Percentiles rank a stretch among this genome's conserved stretches.
Evolutionary conservation across 352 stramenopile species (phyloP).

Genomic region (Globisporangium canariense): DNA sequence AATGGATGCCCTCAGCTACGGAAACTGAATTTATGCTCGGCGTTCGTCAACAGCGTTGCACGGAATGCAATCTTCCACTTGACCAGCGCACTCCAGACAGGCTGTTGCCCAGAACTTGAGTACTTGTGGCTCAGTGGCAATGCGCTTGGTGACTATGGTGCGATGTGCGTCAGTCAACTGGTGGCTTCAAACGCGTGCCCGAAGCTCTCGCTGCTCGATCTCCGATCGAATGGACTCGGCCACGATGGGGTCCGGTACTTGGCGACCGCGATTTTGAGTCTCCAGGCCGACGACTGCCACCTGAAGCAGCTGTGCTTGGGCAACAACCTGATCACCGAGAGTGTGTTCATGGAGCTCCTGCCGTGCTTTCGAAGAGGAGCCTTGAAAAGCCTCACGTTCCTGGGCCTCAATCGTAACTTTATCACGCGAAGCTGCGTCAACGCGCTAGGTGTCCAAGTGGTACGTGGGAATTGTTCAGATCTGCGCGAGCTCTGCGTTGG

Average conservation of each 20-base stretch:
- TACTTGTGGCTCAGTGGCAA: constrained; percentile 25
- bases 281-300: background rate
- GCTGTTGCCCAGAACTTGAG: constrained; percentile 15
- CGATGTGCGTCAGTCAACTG: constrained; percentile 16
- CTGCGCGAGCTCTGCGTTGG: constrained; percentile 28
- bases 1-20: constrained; percentile 13
- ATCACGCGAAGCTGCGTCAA: constrained; percentile 18
- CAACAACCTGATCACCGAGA: constrained; percentile 23
- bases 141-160: constrained; percentile 25
- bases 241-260: constrained; percentile 23
- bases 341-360: constrained; percentile 13
- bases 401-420: constrained; percentile 31
- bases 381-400: constrained; percentile 18
- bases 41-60: constrained; percentile 23
- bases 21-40: constrained; percentile 18
- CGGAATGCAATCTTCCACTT: constrained; percentile 22
- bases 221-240: constrained; percentile 28
- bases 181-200: constrained; percentile 12
- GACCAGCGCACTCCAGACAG: constrained; percentile 13
- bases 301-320: constrained; percentile 25
- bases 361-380: constrained; percentile 7
- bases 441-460: constrained; percentile 13
- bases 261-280: constrained; percentile 3
- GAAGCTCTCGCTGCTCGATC: constrained; percentile 18
- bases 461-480: constrained; percentile 13